Conservation (phyloP, 2,329 filamentous ascomycete species). For the Akanthomyces dipterigenus region DNA sequence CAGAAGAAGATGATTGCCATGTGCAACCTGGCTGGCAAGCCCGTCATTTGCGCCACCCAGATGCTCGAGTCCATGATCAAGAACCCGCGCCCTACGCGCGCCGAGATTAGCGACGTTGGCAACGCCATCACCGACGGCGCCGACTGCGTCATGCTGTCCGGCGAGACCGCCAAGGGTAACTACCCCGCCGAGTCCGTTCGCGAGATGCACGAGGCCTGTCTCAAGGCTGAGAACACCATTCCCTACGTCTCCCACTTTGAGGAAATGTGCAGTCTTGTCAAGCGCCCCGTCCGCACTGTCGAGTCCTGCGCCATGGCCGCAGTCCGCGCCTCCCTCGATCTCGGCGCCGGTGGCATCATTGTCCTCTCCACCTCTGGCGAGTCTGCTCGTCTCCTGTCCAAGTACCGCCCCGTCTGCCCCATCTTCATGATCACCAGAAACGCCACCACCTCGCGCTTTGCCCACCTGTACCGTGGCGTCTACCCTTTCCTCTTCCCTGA, state of each 20-base stretch:
- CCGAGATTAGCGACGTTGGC: slow-evolving; percentile 96
- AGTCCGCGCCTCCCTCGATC: slow-evolving; percentile 88
- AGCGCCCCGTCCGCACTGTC: slow-evolving; percentile 76
- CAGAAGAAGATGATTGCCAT: slow-evolving; percentile 99
- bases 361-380: slow-evolving; percentile 93
- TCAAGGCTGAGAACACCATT: slow-evolving; percentile 94
- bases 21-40: slow-evolving; percentile 99
- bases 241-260: slow-evolving; percentile 96
- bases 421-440: slow-evolving; percentile 99
- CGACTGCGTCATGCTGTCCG: slow-evolving; percentile 99
- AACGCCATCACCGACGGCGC: slow-evolving; percentile 97
- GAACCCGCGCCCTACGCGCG: slow-evolving; percentile 95
- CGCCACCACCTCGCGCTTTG: slow-evolving; percentile 75
- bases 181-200: slow-evolving; percentile 88
- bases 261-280: slow-evolving; percentile 78
- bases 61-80: slow-evolving; percentile 99
- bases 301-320: slow-evolving; percentile 98
- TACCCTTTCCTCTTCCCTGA: slow-evolving; percentile 96
- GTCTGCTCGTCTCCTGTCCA: slow-evolving; percentile 91
- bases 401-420: slow-evolving; percentile 97
- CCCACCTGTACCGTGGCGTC: slow-evolving; percentile 93
- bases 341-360: slow-evolving; percentile 93
- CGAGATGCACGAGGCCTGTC: slow-evolving; percentile 98
- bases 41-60: slow-evolving; percentile 96
- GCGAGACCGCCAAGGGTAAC: slow-evolving; percentile 95